These are phyloP conservation scores for Conticribra guillardii DNA, from an alignment of 108 stramenopile species.

Conservation along the genomic window DNA sequence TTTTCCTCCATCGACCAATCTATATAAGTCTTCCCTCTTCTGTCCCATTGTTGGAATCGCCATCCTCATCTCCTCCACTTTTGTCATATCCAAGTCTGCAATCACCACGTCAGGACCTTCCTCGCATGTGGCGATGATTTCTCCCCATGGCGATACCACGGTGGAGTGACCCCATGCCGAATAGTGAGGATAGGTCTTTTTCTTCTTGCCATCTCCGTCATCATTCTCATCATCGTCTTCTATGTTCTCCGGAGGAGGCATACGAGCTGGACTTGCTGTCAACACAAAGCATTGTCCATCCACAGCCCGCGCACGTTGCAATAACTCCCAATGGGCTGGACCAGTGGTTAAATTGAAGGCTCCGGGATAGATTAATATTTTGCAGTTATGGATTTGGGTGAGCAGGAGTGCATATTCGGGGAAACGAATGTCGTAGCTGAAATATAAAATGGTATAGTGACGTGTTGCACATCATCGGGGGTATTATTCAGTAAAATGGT, in stretches of 20 bases:
- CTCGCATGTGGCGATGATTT: constrained; percentile 90
- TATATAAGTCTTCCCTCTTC: constrained; percentile 80
- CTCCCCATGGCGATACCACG: constrained; percentile 96
- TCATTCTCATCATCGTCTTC: constrained; percentile 26
- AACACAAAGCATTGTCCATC: constrained; percentile 97
- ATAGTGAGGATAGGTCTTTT: constrained; percentile 85
- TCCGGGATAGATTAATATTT: constrained; percentile 92
- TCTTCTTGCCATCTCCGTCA: not conserved
- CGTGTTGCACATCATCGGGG: constrained; percentile 3
- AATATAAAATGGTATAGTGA: not conserved
- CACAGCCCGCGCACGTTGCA: constrained; percentile 95
- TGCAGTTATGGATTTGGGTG: constrained; percentile 73
- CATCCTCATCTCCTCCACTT: constrained; percentile 81
- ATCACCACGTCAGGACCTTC: constrained; percentile 83
- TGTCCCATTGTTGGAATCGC: constrained; percentile 80
- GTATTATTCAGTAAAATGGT: not conserved
- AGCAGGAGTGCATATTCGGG: constrained; percentile 95
- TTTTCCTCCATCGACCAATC: constrained; percentile 52
- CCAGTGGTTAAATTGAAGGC: constrained; percentile 99
- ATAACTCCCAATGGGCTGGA: constrained; percentile 98
- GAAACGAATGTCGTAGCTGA: constrained; percentile 97
- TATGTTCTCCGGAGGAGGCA: constrained; percentile 44
- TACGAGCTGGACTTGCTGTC: constrained; percentile 94
- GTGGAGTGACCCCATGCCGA: constrained; percentile 99
- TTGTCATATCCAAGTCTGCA: constrained; percentile 91